These are phyloP conservation scores for Lichtheimia hyalospora DNA, from an alignment of 371 early-diverging fungal genomes.

Conservation along the genomic window DNA sequence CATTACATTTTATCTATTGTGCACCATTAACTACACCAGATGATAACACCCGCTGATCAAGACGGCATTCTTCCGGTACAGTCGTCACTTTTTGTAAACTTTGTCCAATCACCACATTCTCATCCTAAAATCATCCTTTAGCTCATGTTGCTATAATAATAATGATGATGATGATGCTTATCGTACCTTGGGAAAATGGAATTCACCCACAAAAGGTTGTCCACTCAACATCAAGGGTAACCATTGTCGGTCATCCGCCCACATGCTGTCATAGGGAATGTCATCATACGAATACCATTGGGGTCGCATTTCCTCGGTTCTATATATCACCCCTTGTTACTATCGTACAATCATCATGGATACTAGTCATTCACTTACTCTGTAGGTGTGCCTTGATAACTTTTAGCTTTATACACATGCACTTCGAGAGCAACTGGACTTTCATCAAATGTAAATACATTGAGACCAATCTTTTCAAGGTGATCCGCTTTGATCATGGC, in stretches of 20 bases:
- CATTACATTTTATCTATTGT: too few species aligned
- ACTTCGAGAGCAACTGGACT: conserved; percentile 55
- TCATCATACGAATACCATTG: conserved; percentile 54
- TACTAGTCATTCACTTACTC: conserved; percentile 45
- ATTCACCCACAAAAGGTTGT: conserved; percentile 30
- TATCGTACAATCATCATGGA: neutral
- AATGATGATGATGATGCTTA: too few species aligned
- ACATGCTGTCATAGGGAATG: conserved; percentile 57
- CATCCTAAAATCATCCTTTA: too few species aligned
- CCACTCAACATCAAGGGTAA: conserved; percentile 33
- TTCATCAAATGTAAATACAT: conserved; percentile 58
- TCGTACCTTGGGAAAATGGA: conserved; percentile 36
- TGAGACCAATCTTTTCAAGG: conserved; percentile 52
- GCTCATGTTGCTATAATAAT: too few species aligned
- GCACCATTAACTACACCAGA: conserved; percentile 8
- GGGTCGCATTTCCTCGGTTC: conserved; percentile 66
- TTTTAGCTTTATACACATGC: conserved; percentile 52
- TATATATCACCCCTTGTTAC: conserved; percentile 4
- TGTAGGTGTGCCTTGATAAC: conserved; percentile 47
- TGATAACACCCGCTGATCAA: conserved; percentile 14
- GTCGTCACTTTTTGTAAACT: neutral
- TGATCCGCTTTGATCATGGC: conserved; percentile 49
- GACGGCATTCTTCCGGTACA: conserved; percentile 7
- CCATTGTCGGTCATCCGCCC: conserved; percentile 59
- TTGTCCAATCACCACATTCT: neutral